Evolutionary conservation across 345 rosid genomes (phyloP), one percentile per base, ranked within the genome.

Genomic region (Rubroshorea leprosula): DNA sequence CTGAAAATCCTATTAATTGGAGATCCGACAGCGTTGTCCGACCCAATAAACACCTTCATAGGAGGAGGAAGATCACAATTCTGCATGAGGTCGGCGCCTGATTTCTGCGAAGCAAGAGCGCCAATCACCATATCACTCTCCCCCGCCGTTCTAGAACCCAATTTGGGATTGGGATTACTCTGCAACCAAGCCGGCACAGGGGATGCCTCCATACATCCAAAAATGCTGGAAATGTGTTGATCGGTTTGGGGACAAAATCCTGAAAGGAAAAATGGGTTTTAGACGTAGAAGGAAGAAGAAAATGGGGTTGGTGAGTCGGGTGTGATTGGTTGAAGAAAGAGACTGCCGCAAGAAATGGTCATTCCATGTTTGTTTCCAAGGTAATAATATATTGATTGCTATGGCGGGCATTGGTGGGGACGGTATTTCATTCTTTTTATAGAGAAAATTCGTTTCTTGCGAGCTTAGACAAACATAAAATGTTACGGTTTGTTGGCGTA

Each of bases 31-130:
- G 62, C 63, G 26, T 64, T 68, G n/a, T 73, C 74, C 2, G 63
- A 44, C 51, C 79, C 74, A 0, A 68, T 43, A 51, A 74, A 78
- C 4, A 80, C 70, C 78, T 78, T 80, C 45, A 55, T 2, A 1
- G 86, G 89, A 0, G 86, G 78, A 54, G 90, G 84, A 14, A 80
- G 76, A 68, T 80, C 90, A 24, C 90, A 78, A 50, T 80, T 83
- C 59, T 70, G 83, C 72, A 79, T 49, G 25, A 74, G 31, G 6
- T 68, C 78, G 7, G 20, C 5, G 4, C 72, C 56, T 1, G 60
- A 35, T 55, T 61, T 71, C 1, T 46, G 62, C 22, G 50, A 66
- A 54, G 66, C 23, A 55, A 64, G 54, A 50, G 56, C 57, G 2
- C 63, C 73, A 61, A 73, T 55, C 54, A 64, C 60, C 41, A n/a